Conservation (phyloP, 371 early-diverging fungal genomes). For the Phascolomyces articulosus region DNA sequence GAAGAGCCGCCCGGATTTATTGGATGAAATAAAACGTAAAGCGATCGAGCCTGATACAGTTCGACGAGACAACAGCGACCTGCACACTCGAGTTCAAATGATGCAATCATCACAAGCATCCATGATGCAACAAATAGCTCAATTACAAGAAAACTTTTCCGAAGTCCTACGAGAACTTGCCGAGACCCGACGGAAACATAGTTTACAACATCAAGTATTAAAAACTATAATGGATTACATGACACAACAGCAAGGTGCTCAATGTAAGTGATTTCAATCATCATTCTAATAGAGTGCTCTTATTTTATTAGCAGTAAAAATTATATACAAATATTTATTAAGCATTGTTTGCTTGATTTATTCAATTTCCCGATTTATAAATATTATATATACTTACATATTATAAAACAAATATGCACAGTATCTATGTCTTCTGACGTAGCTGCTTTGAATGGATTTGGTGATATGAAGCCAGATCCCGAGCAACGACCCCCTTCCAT, state of each 20-base stretch:
- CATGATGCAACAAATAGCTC: conserved; percentile 65
- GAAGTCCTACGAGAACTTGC: conserved; percentile 70
- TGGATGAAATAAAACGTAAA: conserved; percentile 80
- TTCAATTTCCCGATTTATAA: background rate
- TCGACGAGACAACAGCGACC: conserved; percentile 71
- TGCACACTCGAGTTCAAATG: conserved; percentile 71
- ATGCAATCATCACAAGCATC: conserved; percentile 75
- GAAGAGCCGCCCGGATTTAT: conserved; percentile 70
- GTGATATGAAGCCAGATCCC: conserved; percentile 21
- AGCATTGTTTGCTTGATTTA: background rate
- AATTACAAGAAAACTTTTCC: conserved; percentile 66
- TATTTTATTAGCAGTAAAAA: too few relatives aligned
- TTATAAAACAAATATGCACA: background rate
- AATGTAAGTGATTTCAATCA: conserved; percentile 23
- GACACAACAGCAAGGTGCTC: conserved; percentile 36
- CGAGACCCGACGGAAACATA: conserved; percentile 60
- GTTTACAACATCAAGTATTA: conserved; percentile 58
- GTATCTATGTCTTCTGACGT: conserved; percentile 1
- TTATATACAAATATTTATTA: too few relatives aligned
- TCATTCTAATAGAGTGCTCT: too few relatives aligned
- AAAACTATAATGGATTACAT: conserved; percentile 57
- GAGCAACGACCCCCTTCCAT: conserved; percentile 25
- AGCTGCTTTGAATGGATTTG: conserved; percentile 2
- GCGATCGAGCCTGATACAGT: conserved; percentile 73
- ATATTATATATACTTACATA: background rate